Conservation (phyloP, 257 asterid species). For the Solanum dulcamara region DNA sequence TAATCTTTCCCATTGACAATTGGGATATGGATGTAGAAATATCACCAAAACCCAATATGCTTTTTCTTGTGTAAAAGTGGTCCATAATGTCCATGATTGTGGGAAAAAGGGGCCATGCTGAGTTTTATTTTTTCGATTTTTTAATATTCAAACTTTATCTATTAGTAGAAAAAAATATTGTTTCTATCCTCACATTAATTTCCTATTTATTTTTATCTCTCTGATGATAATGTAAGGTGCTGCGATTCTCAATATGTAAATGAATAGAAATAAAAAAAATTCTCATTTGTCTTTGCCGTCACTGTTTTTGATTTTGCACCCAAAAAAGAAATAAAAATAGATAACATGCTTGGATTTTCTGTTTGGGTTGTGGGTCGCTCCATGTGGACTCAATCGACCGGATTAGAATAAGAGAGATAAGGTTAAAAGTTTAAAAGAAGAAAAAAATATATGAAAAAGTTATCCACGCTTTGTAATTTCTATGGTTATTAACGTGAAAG, state of each 20-base stretch:
- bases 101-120: background rate
- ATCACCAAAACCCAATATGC: background rate
- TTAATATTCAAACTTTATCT: background rate
- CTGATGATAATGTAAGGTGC: background rate
- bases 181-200: background rate
- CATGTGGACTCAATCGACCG: background rate
- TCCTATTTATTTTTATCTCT: background rate
- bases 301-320: background rate
- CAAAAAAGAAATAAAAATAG: background rate
- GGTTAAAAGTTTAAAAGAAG: background rate
- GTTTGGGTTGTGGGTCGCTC: background rate
- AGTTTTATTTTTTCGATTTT: background rate
- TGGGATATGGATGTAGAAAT: background rate
- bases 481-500: background rate
- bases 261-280: too few species aligned
- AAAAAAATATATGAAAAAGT: background rate
- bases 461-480: background rate
- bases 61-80: background rate
- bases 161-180: background rate
- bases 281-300: background rate
- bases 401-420: background rate
- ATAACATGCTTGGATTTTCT: background rate
- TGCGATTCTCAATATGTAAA: background rate
- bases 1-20: background rate
- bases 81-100: background rate